Evolutionary conservation across 805 yeast genomes (phyloP).

Genomic region (Phaffomyces antillensis): DNA sequence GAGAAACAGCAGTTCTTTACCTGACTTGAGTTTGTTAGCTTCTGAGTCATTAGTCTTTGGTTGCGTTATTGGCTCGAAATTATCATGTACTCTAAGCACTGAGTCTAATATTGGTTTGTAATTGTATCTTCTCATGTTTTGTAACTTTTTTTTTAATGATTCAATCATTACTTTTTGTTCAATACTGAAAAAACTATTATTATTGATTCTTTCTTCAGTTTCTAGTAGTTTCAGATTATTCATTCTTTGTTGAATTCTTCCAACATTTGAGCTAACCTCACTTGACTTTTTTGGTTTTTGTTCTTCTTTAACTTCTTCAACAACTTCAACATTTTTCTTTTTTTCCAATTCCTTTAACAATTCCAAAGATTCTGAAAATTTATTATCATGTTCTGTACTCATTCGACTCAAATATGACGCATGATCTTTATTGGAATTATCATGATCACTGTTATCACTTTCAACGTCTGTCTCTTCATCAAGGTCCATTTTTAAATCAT

Average conservation of each 20-base stretch:
- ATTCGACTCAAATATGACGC: background rate
- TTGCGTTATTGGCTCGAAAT: background rate
- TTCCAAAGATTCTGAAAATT: background rate
- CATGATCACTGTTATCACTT: background rate
- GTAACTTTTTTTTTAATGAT: slow-evolving; percentile 17
- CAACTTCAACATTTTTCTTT: background rate
- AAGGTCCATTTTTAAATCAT: slow-evolving; percentile 18
- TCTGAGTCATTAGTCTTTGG: background rate
- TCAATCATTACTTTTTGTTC: slow-evolving; percentile 20
- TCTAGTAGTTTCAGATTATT: slow-evolving; percentile 13
- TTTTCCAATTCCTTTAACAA: background rate
- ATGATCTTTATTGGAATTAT: background rate
- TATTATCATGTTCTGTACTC: slow-evolving; percentile 3
- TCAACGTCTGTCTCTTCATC: slow-evolving; percentile 3
- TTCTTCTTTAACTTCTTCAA: background rate
- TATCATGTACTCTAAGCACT: slow-evolving; percentile 4
- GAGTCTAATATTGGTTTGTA: slow-evolving; percentile 13
- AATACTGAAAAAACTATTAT: slow-evolving; percentile 9
- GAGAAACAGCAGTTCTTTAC: background rate
- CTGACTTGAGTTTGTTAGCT: no score
- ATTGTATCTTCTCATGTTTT: slow-evolving; percentile 14
- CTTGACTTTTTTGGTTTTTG: background rate
- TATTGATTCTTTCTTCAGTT: slow-evolving; percentile 4
- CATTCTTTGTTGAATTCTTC: slow-evolving; percentile 21
- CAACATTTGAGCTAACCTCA: background rate